Evolutionary conservation across 371 early-diverging fungal genomes (phyloP).

Genomic region (Polyrhizophydium stewartii): DNA sequence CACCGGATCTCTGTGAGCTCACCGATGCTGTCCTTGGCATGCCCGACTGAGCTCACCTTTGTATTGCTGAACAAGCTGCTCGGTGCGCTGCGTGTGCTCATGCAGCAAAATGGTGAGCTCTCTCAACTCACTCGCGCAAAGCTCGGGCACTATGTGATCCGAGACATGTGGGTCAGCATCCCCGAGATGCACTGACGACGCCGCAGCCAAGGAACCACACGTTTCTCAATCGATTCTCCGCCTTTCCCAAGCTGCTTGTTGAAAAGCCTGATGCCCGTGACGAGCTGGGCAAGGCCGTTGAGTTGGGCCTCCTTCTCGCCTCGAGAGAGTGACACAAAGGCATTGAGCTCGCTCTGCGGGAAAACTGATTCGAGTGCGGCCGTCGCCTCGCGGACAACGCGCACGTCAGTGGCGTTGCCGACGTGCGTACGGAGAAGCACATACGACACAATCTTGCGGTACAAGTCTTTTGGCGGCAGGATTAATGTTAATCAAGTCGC

Average conservation of each 20-base stretch:
- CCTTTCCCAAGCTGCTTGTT: constrained; percentile 53
- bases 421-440: constrained; percentile 39
- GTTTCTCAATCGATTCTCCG: constrained; percentile 44
- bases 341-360: constrained; percentile 47
- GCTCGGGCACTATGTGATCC: constrained; percentile 35
- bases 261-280: constrained; percentile 51
- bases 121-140: constrained; percentile 33
- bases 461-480: constrained; percentile 32
- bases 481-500: neutral
- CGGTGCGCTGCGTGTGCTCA: constrained; percentile 26
- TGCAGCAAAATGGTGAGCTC: constrained; percentile 24
- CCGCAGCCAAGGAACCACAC: constrained; percentile 15
- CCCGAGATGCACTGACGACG: neutral
- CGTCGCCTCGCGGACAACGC: constrained; percentile 52
- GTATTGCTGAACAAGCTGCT: constrained; percentile 29
- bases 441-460: constrained; percentile 50
- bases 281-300: constrained; percentile 47
- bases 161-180: neutral
- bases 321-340: constrained; percentile 41
- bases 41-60: too few relatives aligned
- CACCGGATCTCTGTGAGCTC: too few relatives aligned
- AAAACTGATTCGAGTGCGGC: constrained; percentile 56
- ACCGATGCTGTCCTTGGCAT: too few relatives aligned
- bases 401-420: constrained; percentile 44
- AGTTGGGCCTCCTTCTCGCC: constrained; percentile 51